Base-by-base conservation (phyloP, 164 flowering plant genomes). In the Macadamia tetraphylla region DNA sequence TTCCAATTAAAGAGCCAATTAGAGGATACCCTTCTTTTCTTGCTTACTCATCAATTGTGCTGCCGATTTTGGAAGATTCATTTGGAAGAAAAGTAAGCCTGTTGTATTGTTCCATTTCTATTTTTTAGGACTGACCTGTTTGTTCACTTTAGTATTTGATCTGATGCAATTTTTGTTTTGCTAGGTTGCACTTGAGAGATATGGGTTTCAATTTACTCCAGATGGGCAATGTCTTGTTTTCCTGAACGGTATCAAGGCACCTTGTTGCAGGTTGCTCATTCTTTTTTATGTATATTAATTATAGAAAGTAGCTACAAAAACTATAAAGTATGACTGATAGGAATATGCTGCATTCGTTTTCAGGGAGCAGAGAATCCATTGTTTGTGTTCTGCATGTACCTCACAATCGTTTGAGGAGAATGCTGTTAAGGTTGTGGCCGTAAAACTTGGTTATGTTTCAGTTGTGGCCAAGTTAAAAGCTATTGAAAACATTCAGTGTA, bases 181-280 rank as follows among this genome's bases (percentile, higher is more conserved):
- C 57, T 70, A 95, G 99, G 74, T 76, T 80, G 71, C 77, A 43
- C 12, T 74, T 62, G 92, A 85, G 65, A 80, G 77, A 65, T 85
- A 86, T 56, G 76, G 81, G 60, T 70, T 88, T 52, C 96, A 92
- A 68, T 82, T 95, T 56, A 82, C 88, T 65, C 94, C 96, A 60
- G 84, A 87, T 86, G 94, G 86, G 42, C 74, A 82, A 70, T 70
- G 48, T 75, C 87, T 95, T 74, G 89, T 89, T 74, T 73, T 88
- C 23, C 77, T 81, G 23, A 83, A 78, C 76, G 73, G 79, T 73
- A 77, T 91, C 29, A 85, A 71, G 80, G 81, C 81, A 65, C 93
- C 99, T 70, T 77, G 66, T 65, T 95, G 99, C 92, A 92, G 99
- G 99, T 95, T 79, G 29, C 60, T 60, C 18, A 58, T 15, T 62